Base-by-base conservation (phyloP, 352 stramenopile species). In the Globisporangium nodosum region DNA sequence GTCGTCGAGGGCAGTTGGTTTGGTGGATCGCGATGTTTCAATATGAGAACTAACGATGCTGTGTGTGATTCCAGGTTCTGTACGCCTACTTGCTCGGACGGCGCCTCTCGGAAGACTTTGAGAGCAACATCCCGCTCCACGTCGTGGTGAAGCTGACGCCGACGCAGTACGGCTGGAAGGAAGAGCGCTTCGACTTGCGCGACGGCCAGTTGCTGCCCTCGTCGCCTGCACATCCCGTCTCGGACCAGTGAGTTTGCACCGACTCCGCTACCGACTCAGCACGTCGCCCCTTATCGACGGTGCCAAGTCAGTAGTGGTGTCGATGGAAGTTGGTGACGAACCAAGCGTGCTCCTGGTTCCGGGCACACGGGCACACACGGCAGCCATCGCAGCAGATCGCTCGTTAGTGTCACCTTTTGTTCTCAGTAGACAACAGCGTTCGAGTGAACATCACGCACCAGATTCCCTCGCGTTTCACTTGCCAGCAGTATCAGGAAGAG, bases 251-350 rank as follows among this genome's bases (percentile, higher is more conserved):
- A 48, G 43, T 3, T 18, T 6, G 37, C 37, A 16, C 12, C 3
- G 9, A 15, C 35, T 42, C 35, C 1, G 35, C 35, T 42, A 15
- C 37, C 3, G 37, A 43, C 37, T 5, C 12, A 15, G 37, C 11
- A n/a, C 13, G 4, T 18, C 12, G 37, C 2, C 12, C 13, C 3
- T 43, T 4, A 5, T 20, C 15, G 27, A 13, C n/a, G 31, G 31
- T n/a, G 30, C 18, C 33, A 35, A 20, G 35, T 68, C 39, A 70
- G 52, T 71, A 73, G 7, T 75, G 74, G 18, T 86, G 64, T 0
- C 73, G 76, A 51, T 86, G 79, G 56, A 89, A 89, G 37, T 67
- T 85, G 51, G 71, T 84, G 45, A 87, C 63, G 58, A 89, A 86
- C 77, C 77, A 89, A 47, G 70, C 49, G 21, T 78, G 68, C 8